Conservation (phyloP, 1,139 yeast species). For the Blastobotrys malaysiensis region DNA sequence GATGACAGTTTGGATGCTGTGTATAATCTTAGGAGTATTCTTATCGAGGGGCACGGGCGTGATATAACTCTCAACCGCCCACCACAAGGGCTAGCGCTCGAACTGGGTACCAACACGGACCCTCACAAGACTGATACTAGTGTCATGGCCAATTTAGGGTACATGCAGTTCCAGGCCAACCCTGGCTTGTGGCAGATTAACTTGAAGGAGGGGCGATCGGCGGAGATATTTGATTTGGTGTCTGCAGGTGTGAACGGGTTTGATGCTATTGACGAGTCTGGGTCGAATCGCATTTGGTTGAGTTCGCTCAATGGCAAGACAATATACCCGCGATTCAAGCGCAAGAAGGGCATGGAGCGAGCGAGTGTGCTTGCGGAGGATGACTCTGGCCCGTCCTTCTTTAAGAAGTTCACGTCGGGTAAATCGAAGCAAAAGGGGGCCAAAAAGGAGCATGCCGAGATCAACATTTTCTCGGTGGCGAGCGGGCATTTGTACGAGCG, state of each 20-base stretch:
- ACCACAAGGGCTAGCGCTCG: constrained; percentile 52
- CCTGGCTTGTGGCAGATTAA: constrained; percentile 63
- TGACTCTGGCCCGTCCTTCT: constrained; percentile 11
- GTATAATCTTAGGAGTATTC: constrained; percentile 45
- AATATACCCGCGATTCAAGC: constrained; percentile 43
- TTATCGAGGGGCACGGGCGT: constrained; percentile 68
- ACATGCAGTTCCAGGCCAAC: constrained; percentile 61
- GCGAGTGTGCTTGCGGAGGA: constrained; percentile 32
- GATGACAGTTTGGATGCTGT: constrained; percentile 33
- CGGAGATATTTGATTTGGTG: constrained; percentile 39
- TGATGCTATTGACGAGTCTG: constrained; percentile 18
- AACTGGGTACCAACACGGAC: constrained; percentile 32
- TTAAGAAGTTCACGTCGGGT: constrained; percentile 7
- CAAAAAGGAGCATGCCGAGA: constrained; percentile 43
- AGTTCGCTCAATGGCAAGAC: constrained; percentile 41
- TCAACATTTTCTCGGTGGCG: constrained; percentile 80
- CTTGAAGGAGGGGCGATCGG: constrained; percentile 41
- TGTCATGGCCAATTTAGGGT: constrained; percentile 71
- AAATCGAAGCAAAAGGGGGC: constrained; percentile 4
- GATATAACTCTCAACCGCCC: constrained; percentile 39
- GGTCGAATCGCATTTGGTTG: constrained; percentile 23
- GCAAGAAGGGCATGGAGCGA: constrained; percentile 40
- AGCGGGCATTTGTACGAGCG: constrained; percentile 76
- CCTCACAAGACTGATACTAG: constrained; percentile 45
- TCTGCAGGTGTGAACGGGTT: constrained; percentile 35